phyloP scores from a whole-genome alignment of 768 basidiomycete species.

The Boletus sp. region DNA sequence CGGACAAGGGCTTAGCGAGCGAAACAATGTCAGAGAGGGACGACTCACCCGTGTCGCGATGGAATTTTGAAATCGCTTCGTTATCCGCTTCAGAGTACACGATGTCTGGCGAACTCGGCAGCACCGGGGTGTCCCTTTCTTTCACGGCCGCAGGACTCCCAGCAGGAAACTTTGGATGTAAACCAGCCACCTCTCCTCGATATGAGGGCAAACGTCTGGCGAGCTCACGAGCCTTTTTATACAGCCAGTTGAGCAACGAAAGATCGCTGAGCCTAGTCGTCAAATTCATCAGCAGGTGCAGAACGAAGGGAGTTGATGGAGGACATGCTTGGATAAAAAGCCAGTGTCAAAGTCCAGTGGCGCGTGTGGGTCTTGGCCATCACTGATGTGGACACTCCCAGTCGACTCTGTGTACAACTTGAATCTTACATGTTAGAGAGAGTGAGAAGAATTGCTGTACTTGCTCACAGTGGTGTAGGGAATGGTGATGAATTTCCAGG shows the following conservation, averaged over 20 bases:
- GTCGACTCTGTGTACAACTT: slow-evolving; percentile 42
- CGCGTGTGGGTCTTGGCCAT: slow-evolving; percentile 40
- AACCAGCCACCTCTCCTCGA: slow-evolving; percentile 6
- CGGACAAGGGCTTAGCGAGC: background rate
- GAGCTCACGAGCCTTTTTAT: slow-evolving; percentile 53
- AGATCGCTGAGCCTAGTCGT: slow-evolving; percentile 34
- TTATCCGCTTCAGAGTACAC: slow-evolving; percentile 36
- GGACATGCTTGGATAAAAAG: slow-evolving; percentile 42
- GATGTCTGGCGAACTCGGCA: slow-evolving; percentile 31
- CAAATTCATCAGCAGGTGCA: background rate
- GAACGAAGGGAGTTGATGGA: background rate
- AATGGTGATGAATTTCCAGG: background rate
- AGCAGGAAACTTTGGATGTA: slow-evolving; percentile 24
- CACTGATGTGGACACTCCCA: slow-evolving; percentile 47
- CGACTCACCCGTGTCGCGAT: slow-evolving; percentile 16
- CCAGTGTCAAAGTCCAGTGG: slow-evolving; percentile 45
- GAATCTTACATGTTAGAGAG: slow-evolving; percentile 17
- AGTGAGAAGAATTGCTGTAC: background rate
- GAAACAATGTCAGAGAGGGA: background rate
- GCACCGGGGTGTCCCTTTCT: background rate
- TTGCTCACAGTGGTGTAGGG: background rate
- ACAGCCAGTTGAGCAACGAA: slow-evolving; percentile 45
- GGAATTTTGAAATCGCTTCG: slow-evolving; percentile 29
- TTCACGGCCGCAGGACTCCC: slow-evolving; percentile 24
- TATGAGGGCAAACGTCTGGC: slow-evolving; percentile 47